Base-by-base conservation (phyloP, 345 rosid species). In the Ceriops decandra region DNA sequence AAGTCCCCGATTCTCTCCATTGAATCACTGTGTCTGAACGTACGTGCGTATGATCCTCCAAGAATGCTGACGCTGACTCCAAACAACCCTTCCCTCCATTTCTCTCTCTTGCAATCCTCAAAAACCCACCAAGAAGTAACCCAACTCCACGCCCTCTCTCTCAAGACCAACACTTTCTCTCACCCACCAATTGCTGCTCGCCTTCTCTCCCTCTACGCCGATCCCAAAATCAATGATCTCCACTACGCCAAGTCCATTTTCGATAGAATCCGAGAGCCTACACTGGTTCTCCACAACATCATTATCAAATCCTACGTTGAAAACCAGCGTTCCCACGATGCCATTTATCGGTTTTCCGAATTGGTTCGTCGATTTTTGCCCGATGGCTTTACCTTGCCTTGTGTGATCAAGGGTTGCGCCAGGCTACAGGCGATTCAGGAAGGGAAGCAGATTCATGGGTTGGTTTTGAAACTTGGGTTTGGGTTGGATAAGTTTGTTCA, bases 391-490 rank as follows among this genome's bases (percentile, higher is more conserved):
- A 82, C 92, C 0, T 35, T 87, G 60, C 87, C 89, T 19, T 82
- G 78, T 46, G 85, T 85, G 17, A 58, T 85, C 0, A 87, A 85
- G 83, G 86, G 79, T 0, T 85, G 86, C 49, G 78, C 88, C 6
- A 80, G 84, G 60, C 69, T 85, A 58, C 28, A 56, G 19, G 85
- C 82, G 6, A 17, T 81, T 6, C 66, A 71, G 36, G 92, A 87
- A 80, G 92, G 92, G 53, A 76, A 67, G 66, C 89, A 85, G 69
- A 73, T 86, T 52, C 90, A 86, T 77, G 90, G 85, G 30, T 68
- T 86, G 76, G 79, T 70, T 26, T 2, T 82, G 65, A 86, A 88
- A 71, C 69, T 81, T 13, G 88, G 86, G 57, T 79, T 80, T 28
- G 72, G 76, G 7, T 68, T 70, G 2, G 84, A 87, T 79, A 84